These are phyloP conservation scores for Calonectria hawksworthii DNA, from an alignment of 2,329 filamentous ascomycete species.

Conservation along the genomic window DNA sequence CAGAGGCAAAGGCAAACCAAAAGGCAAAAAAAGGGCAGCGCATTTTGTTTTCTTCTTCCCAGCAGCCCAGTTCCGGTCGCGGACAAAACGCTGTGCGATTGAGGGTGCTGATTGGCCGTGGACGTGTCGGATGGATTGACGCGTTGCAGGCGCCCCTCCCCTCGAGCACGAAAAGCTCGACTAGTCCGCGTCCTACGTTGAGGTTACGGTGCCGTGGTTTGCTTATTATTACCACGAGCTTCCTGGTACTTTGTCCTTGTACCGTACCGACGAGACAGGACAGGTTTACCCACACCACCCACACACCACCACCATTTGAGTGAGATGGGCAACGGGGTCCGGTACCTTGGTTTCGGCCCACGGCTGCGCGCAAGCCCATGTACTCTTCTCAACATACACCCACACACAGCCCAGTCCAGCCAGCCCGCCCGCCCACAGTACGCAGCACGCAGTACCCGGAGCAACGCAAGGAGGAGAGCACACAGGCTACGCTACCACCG, in stretches of 20 bases:
- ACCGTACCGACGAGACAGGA: conserved; percentile 6
- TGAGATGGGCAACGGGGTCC: conserved; percentile 3
- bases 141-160: conserved; percentile 11
- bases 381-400: conserved; percentile 1
- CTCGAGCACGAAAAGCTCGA: background rate
- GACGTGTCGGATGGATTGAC: conserved; percentile 15
- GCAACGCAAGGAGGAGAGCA: conserved; percentile 8
- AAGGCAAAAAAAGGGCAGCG: conserved; percentile 9
- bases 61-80: conserved; percentile 8
- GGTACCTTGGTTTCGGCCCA: background rate
- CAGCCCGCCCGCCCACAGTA: background rate
- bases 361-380: background rate
- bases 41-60: background rate
- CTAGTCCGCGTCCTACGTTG: conserved; percentile 11
- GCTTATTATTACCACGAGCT: conserved; percentile 13
- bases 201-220: conserved; percentile 5
- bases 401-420: conserved; percentile 9
- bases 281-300: conserved; percentile 24
- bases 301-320: conserved; percentile 14
- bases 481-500: conserved; percentile 3
- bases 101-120: conserved; percentile 16
- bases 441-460: conserved; percentile 1
- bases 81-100: conserved; percentile 16
- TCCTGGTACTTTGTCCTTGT: conserved; percentile 5
- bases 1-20: conserved; percentile 6